Percentiles rank a stretch among this genome's conserved stretches.
These are phyloP conservation scores for Apodospora peruviana DNA, from an alignment of 495 filamentous ascomycete genomes.

Conservation along the genomic window DNA sequence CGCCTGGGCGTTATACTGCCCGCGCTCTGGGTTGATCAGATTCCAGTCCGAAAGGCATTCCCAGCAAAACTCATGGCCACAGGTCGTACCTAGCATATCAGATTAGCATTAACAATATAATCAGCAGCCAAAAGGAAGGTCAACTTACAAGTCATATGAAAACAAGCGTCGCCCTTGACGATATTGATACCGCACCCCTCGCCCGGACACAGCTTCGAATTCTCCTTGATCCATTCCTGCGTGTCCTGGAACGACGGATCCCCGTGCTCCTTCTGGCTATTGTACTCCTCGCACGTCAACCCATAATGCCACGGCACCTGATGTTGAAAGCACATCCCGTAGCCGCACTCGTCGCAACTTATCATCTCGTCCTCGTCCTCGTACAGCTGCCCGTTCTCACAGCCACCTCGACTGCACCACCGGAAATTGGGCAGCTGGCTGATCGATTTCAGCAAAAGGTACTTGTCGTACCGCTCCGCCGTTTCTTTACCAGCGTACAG, in stretches of 20 bases:
- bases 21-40: not conserved
- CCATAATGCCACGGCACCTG: not conserved
- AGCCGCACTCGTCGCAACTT: not conserved
- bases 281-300: not conserved
- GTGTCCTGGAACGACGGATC: not conserved
- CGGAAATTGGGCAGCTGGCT: not conserved
- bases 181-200: not conserved
- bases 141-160: conserved; percentile 4
- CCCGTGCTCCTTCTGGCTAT: not conserved
- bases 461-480: not conserved
- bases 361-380: not conserved
- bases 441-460: not conserved
- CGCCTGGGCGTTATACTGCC: not conserved
- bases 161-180: not conserved
- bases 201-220: not conserved
- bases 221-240: not conserved
- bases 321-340: conserved; percentile 1
- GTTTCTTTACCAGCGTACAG: not conserved
- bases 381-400: conserved; percentile 1
- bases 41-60: conserved; percentile 2
- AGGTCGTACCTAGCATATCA: not conserved
- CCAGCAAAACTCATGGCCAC: conserved; percentile 2
- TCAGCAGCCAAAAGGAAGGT: not conserved
- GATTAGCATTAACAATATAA: not conserved
- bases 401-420: not conserved